A percentile compares a stretch with the other conserved stretches of the same genome.
Conservation (phyloP, 164 flowering plant species). For the Platanus orientalis region DNA sequence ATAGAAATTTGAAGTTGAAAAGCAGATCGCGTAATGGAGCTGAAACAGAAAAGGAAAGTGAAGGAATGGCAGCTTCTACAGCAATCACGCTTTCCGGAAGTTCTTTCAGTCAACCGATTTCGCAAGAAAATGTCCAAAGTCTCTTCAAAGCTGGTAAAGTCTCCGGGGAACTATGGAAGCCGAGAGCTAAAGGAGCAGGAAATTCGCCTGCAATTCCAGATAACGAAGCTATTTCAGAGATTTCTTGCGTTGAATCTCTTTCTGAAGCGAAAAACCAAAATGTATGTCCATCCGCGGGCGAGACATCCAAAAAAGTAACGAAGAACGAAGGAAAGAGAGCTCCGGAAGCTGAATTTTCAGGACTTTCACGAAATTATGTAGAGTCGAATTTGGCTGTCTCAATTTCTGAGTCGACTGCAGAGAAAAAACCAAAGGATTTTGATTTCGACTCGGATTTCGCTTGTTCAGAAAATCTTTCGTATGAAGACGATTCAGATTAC, state of each 20-base stretch:
- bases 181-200: neutral
- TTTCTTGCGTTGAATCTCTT: conserved; percentile 24
- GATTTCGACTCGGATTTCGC: conserved; percentile 36
- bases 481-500: conserved; percentile 31
- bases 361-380: conserved; percentile 9
- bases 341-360: conserved; percentile 14
- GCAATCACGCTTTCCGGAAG: conserved; percentile 25
- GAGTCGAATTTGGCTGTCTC: conserved; percentile 11
- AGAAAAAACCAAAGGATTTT: conserved; percentile 13
- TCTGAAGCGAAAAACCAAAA: conserved; percentile 10
- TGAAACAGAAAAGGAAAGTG: conserved; percentile 10
- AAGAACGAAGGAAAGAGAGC: conserved; percentile 15
- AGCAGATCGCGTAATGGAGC: neutral
- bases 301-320: neutral
- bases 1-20: conserved; percentile 12
- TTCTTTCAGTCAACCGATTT: conserved; percentile 22
- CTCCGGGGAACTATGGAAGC: neutral
- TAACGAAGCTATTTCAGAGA: conserved; percentile 17
- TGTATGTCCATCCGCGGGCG: neutral
- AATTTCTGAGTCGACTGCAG: conserved; percentile 22
- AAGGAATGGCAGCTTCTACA: conserved; percentile 20
- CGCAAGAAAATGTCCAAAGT: neutral
- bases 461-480: conserved; percentile 43
- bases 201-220: conserved; percentile 14
- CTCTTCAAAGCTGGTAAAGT: conserved; percentile 6